Evolutionary conservation across 257 asterid species (phyloP), one percentile per base, ranked within the genome.

Genomic region (Galeopsis tetrahit): DNA sequence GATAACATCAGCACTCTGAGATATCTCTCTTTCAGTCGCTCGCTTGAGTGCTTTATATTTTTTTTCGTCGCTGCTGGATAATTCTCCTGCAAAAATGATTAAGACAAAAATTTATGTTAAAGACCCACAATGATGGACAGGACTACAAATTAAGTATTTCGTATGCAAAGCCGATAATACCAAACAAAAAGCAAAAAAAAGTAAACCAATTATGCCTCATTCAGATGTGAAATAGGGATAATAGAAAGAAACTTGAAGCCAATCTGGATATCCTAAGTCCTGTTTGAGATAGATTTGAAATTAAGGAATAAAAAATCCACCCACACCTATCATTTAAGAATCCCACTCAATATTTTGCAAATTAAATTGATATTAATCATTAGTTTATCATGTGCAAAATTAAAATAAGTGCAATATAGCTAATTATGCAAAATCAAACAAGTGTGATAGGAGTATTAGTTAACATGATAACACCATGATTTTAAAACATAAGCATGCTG

Each of bases 1-100:
- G 78, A 95, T 95, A 77, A 95, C 99, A 84, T 95, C 99, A 80
- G 98, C 99, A 83, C 98, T 95, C 87, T 92, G 99, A 72, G 93
- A 83, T 82, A 95, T 95, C 88, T 95, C 99, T 87, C 97, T 88
- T 86, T 92, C 98, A 63, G 99, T 95, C 49, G 97, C 96, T 81
- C 98, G 89, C 80, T 92, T 92, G 78, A 90, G 82, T 59, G 96
- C 86, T 87, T 95, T 95, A 77, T 88, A 92, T 59, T 95, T 92
- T 75, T 95, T 95, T 87, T 95, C 99, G 43, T 95, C 98, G 44
- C 96, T 92, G 88, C 98, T 95, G 63, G 98, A 95, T 48, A 95
- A 76, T 82, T 95, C 99, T 57, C 99, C 99, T 95, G 87, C 11
- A 84, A 76, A 52, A 39, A 31, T 35, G 11, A 35, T 5, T 5